Evolutionary conservation across 495 filamentous ascomycete species (phyloP).

Genomic region (Xylaria grammica): DNA sequence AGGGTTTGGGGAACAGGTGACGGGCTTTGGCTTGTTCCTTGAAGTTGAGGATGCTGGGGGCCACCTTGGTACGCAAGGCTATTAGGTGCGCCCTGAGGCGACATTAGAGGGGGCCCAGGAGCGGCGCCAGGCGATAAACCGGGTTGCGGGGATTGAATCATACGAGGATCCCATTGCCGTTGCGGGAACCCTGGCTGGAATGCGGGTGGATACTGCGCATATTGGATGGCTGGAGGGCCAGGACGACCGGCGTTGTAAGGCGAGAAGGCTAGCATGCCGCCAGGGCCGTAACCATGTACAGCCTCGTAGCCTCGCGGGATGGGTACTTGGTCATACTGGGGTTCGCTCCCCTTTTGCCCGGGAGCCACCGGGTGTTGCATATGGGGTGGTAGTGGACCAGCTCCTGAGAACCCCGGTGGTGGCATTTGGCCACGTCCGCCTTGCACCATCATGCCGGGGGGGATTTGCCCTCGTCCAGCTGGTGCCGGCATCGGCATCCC

Average conservation of each 20-base stretch:
- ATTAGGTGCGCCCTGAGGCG: constrained; percentile 15
- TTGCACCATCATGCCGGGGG: constrained; percentile 27
- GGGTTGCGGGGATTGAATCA: constrained; percentile 11
- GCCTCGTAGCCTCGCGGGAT: constrained; percentile 53
- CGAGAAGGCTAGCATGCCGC: constrained; percentile 36
- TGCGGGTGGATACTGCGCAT: constrained; percentile 26
- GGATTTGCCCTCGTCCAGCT: constrained; percentile 19
- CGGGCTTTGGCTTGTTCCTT: neutral
- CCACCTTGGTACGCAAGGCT: constrained; percentile 18
- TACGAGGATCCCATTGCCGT: constrained; percentile 31
- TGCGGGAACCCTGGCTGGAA: constrained; percentile 9
- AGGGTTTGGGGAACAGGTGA: neutral
- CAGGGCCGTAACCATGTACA: constrained; percentile 50
- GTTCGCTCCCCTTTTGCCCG: constrained; percentile 33
- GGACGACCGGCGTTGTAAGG: constrained; percentile 43
- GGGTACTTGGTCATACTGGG: constrained; percentile 50
- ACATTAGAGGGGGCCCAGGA: constrained; percentile 13
- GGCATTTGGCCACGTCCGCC: constrained; percentile 24
- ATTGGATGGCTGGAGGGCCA: constrained; percentile 21
- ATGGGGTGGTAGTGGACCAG: neutral
- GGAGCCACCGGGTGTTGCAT: constrained; percentile 1
- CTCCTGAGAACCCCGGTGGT: neutral
- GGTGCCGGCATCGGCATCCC: constrained; percentile 4
- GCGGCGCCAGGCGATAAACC: constrained; percentile 14
- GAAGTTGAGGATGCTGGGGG: constrained; percentile 7